Evolutionary conservation across 2,329 filamentous ascomycete species (phyloP), one percentile per base, ranked within the genome.

Genomic region (Neospermospora avenae): DNA sequence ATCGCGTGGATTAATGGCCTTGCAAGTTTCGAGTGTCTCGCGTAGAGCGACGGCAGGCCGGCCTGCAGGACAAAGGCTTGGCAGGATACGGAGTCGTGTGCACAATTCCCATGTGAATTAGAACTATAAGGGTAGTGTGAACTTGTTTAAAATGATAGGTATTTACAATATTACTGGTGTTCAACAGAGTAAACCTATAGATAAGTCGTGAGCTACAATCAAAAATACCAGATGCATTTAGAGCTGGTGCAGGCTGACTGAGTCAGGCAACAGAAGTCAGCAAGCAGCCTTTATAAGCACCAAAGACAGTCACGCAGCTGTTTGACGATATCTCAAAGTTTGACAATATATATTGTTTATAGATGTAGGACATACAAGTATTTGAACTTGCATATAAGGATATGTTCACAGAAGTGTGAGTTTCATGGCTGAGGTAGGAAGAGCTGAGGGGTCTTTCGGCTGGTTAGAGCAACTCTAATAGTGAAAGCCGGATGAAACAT

Each of bases 21-120:
- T 49, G 62, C 62, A 59, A 57, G 63, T 62, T 64, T 66, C 62
- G 61, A 51, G 41, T 57, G 24, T 55, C 42, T 48, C 42, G 55
- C 34, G 42, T 28, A 44, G 41, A 22, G 55, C 14, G 37, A 44
- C 28, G 52, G 24, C 25, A 28, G 46, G 25, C 25, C 22, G n/a
- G 45, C 22, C 46, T 22, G 46, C 25, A 11, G 18, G n/a, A 45
- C 13, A n/a, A 6, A 52, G 31, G 18, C 35, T 24, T 39, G 49
- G 48, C 48, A 37, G 13, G 25, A 24, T 24, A 37, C n/a, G 8
- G 18, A 24, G 48, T 51, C 48, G 48, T 37, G 31, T 51, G 48
- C 48, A 37, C 48, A 35, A 37, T 31, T 51, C 48, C 18, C 34
- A 13, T 11, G 34, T 35, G 11, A 18, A 51, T 22, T 10, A 13